Conservation (phyloP, 208 protist species). For the Strigomonas galati region DNA sequence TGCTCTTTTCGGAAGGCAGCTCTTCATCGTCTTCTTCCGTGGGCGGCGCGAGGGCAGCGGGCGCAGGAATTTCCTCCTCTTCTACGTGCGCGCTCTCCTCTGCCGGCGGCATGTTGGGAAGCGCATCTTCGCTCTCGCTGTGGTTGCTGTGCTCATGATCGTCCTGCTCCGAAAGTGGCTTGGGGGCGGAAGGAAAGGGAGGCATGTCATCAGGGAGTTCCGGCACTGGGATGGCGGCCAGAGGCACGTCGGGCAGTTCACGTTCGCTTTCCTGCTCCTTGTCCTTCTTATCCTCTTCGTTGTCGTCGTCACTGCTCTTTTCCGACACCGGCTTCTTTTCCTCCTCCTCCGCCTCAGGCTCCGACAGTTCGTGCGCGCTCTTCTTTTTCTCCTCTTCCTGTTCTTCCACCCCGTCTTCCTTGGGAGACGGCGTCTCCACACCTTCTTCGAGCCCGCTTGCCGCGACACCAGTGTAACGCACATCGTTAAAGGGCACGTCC, state of each 20-base stretch:
- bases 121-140: too few relatives aligned
- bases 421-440: too few relatives aligned
- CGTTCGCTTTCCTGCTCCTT: neutral
- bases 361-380: neutral
- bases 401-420: neutral
- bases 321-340: neutral
- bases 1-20: too few relatives aligned
- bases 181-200: too few relatives aligned
- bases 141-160: too few relatives aligned
- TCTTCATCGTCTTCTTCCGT: neutral
- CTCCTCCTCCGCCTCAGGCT: neutral
- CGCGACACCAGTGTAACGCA: too few relatives aligned
- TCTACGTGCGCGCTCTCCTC: neutral
- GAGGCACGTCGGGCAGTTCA: neutral
- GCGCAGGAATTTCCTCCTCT: neutral
- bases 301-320: neutral
- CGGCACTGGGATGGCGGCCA: neutral
- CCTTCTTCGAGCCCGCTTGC: too few relatives aligned
- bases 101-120: too few relatives aligned
- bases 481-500: too few relatives aligned
- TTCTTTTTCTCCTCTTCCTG: neutral
- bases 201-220: neutral
- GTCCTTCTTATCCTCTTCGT: neutral
- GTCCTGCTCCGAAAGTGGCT: too few relatives aligned
- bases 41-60: neutral